Percentiles rank a stretch among this genome's conserved stretches.
Conservation (phyloP, 805 yeast genomes). For the Yamadazyma laniorum region DNA sequence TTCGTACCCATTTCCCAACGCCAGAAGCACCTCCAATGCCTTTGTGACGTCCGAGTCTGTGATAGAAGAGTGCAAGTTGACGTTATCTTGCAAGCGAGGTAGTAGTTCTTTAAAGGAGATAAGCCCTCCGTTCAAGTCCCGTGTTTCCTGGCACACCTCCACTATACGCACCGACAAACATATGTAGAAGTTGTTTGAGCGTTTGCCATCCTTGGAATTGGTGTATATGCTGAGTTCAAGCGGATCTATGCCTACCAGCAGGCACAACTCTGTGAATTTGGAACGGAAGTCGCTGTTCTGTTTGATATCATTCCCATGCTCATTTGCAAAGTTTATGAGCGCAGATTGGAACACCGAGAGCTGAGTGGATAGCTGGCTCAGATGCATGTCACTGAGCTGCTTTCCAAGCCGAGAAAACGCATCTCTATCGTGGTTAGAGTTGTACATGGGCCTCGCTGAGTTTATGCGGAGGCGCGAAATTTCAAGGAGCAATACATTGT, state of each 20-base stretch:
- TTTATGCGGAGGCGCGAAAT: not conserved
- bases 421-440: conserved; percentile 17
- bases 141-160: conserved; percentile 69
- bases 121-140: conserved; percentile 79
- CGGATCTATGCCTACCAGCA: conserved; percentile 83
- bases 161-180: conserved; percentile 73
- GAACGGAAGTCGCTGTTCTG: conserved; percentile 62
- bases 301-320: conserved; percentile 66
- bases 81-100: conserved; percentile 19
- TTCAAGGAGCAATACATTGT: not conserved
- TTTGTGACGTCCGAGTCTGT: conserved; percentile 53
- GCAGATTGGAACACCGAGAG: conserved; percentile 75
- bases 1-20: conserved; percentile 71
- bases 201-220: conserved; percentile 31
- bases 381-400: conserved; percentile 49
- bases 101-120: conserved; percentile 53
- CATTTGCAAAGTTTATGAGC: conserved; percentile 68
- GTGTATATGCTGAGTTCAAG: conserved; percentile 38
- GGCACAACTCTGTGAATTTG: conserved; percentile 74
- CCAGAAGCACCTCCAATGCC: conserved; percentile 51
- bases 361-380: conserved; percentile 65
- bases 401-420: conserved; percentile 52
- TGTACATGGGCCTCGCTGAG: too few species aligned
- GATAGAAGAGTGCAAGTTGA: conserved; percentile 27
- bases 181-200: conserved; percentile 53